These are phyloP conservation scores for Saussurea involucrata DNA, from an alignment of 129 eudicot species.

Conservation along the genomic window DNA sequence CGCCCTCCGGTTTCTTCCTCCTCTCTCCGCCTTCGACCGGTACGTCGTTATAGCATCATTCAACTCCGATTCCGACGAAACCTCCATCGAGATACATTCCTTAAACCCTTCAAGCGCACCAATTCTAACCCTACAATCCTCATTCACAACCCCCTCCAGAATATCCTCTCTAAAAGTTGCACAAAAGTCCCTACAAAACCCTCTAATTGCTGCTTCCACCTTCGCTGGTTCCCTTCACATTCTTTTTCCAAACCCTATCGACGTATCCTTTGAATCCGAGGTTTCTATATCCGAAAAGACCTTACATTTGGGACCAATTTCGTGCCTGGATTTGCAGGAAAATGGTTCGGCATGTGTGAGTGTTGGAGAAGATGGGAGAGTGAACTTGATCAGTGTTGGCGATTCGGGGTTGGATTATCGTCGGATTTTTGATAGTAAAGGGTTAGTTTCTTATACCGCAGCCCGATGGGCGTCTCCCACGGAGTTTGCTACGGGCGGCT, in stretches of 20 bases:
- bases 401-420: conserved; percentile 32
- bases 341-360: conserved; percentile 64
- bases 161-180: conserved; percentile 55
- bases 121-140: conserved; percentile 37
- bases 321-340: conserved; percentile 59
- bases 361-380: conserved; percentile 94
- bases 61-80: conserved; percentile 51
- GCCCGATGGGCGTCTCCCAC: conserved; percentile 67
- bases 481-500: conserved; percentile 84
- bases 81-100: conserved; percentile 51
- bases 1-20: conserved; percentile 81
- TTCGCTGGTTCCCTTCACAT: conserved; percentile 61
- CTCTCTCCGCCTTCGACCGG: conserved; percentile 58
- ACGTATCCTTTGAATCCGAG: conserved; percentile 40
- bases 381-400: conserved; percentile 52
- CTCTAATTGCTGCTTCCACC: conserved; percentile 68
- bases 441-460: conserved; percentile 65
- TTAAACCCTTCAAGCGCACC: conserved; percentile 35
- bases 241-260: conserved; percentile 36
- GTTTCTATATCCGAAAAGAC: conserved; percentile 43
- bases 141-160: conserved; percentile 45
- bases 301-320: conserved; percentile 53
- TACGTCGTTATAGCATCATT: conserved; percentile 52
- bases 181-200: conserved; percentile 33
- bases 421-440: conserved; percentile 60